Conservation (phyloP, 441 rosid species). For the Metrosideros polymorpha region DNA sequence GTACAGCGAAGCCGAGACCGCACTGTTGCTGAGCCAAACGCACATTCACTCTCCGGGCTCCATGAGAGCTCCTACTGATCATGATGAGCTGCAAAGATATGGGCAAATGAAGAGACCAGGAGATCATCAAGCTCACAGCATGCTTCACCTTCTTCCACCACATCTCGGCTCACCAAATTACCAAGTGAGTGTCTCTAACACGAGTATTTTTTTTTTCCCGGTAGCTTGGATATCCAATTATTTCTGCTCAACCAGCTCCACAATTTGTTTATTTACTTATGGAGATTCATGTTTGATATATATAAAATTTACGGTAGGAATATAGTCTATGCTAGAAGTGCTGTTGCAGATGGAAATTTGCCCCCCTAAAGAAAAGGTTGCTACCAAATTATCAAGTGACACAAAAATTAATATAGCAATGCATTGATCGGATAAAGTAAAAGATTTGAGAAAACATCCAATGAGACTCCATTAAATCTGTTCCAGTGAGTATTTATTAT, state of each 20-base stretch:
- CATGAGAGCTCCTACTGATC: not conserved
- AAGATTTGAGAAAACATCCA: not conserved
- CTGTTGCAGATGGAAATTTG: not conserved
- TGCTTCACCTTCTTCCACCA: constrained; percentile 25
- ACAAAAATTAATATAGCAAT: not conserved
- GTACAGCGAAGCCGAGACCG: constrained; percentile 36
- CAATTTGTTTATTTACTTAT: not conserved
- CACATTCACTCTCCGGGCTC: constrained; percentile 35
- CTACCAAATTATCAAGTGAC: not conserved
- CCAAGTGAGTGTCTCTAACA: not conserved
- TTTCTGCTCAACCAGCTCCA: not conserved
- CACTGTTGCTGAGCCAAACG: constrained; percentile 44
- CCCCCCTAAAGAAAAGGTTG: not conserved
- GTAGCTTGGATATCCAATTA: not conserved
- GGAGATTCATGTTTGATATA: not conserved
- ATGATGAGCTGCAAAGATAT: constrained; percentile 13
- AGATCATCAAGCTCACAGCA: constrained; percentile 9
- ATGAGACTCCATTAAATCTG: not conserved
- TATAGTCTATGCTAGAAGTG: not conserved
- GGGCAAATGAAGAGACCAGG: constrained; percentile 24
- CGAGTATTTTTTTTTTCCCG: not conserved
- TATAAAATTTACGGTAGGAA: not conserved
- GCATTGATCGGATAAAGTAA: not conserved
- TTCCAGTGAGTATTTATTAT: not conserved
- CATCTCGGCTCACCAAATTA: constrained; percentile 21